Percentiles rank a stretch among this genome's conserved stretches.
These are phyloP conservation scores for Comarum palustre DNA, from an alignment of 306 rosid genomes.

Conservation along the genomic window DNA sequence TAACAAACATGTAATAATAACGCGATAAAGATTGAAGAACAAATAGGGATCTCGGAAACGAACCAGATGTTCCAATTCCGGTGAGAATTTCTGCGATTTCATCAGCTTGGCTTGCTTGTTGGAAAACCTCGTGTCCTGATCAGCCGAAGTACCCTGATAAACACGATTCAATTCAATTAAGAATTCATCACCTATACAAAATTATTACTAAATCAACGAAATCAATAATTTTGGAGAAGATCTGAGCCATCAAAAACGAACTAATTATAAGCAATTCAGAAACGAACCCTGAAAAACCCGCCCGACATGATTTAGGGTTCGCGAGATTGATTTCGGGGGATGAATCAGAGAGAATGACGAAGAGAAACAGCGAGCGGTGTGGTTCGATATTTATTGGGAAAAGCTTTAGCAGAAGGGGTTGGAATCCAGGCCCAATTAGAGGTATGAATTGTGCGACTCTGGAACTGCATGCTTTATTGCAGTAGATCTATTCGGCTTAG, in stretches of 20 bases:
- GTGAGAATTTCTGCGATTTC: conserved; percentile 94
- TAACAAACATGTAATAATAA: no score
- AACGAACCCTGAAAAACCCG: conserved; percentile 85
- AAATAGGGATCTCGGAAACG: conserved; percentile 3
- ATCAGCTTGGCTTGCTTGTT: conserved; percentile 93
- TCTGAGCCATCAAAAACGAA: conserved; percentile 5
- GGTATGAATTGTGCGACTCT: no score
- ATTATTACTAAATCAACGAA: background rate
- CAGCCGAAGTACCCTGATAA: conserved; percentile 87
- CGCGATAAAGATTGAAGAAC: no score
- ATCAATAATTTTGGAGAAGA: conserved; percentile 8
- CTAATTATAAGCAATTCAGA: background rate
- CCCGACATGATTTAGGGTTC: conserved; percentile 74
- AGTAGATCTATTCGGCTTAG: background rate
- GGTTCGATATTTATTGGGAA: no score
- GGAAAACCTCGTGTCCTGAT: conserved; percentile 95
- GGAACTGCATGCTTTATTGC: background rate
- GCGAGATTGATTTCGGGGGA: conserved; percentile 24
- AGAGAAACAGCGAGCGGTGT: background rate
- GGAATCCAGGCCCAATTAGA: background rate
- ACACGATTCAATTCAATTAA: conserved; percentile 1
- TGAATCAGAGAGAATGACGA: conserved; percentile 7
- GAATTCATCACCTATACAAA: background rate
- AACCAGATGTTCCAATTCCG: conserved; percentile 92
- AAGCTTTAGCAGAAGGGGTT: no score